These are phyloP conservation scores for Corymbia maculata DNA, from an alignment of 345 rosid species.

Conservation along the genomic window DNA sequence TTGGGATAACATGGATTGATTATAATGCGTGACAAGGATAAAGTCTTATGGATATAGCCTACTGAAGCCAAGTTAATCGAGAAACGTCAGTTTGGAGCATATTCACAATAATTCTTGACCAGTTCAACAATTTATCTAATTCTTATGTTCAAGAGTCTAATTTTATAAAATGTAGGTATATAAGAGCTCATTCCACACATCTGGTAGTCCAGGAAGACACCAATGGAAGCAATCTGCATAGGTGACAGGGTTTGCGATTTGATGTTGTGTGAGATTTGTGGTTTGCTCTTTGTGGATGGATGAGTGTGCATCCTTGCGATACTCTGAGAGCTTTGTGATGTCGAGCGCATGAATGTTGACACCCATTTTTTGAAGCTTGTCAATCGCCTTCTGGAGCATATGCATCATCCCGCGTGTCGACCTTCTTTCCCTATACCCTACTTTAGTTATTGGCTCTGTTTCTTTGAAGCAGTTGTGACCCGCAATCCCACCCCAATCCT, in stretches of 20 bases:
- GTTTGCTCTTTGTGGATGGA: conserved; percentile 59
- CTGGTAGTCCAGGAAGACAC: conserved; percentile 95
- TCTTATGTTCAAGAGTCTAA: not conserved
- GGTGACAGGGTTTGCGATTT: conserved; percentile 38
- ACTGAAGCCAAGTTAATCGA: not conserved
- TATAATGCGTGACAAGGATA: not conserved
- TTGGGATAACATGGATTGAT: not conserved
- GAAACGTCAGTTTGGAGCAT: not conserved
- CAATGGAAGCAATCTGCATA: conserved; percentile 92
- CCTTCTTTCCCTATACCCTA: conserved; percentile 37
- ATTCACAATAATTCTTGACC: not conserved
- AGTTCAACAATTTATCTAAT: not conserved
- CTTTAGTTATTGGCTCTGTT: conserved; percentile 27
- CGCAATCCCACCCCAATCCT: conserved; percentile 60
- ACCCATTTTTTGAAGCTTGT: conserved; percentile 34
- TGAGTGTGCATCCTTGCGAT: conserved; percentile 79
- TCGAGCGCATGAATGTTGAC: conserved; percentile 43
- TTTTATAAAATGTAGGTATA: conserved; percentile 35
- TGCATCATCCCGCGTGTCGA: conserved; percentile 48
- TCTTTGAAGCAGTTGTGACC: conserved; percentile 55
- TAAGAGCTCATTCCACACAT: conserved; percentile 85
- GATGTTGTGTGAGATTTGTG: conserved; percentile 37
- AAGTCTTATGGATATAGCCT: not conserved
- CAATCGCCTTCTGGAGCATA: conserved; percentile 28
- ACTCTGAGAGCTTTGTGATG: conserved; percentile 67